Conservation (phyloP, 257 asterid species). For the Cinchona pubescens region DNA sequence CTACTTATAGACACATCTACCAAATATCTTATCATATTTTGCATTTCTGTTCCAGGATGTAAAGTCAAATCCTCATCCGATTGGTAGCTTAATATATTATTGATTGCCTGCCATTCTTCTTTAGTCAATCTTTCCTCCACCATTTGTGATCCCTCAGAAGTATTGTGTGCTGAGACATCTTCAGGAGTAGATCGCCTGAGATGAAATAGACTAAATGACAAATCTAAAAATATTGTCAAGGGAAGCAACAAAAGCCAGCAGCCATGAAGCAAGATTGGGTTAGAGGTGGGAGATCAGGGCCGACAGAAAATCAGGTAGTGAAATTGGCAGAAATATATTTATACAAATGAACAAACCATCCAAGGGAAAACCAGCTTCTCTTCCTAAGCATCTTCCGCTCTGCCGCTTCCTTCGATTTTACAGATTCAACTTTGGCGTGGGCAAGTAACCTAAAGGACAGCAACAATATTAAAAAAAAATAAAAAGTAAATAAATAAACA, state of each 20-base stretch:
- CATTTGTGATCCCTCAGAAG: slow-evolving; percentile 53
- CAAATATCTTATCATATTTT: slow-evolving; percentile 74
- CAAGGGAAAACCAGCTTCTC: slow-evolving; percentile 83
- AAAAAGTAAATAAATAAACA: too few species aligned
- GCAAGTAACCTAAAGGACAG: slow-evolving; percentile 79
- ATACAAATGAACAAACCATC: slow-evolving; percentile 55
- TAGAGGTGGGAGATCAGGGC: background rate
- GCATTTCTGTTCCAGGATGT: slow-evolving; percentile 66
- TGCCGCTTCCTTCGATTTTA: slow-evolving; percentile 95
- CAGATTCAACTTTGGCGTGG: slow-evolving; percentile 92
- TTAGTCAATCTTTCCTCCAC: slow-evolving; percentile 80
- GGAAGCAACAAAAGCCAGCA: slow-evolving; percentile 7
- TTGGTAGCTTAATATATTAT: slow-evolving; percentile 85
- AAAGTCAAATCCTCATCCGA: slow-evolving; percentile 76
- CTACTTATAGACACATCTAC: slow-evolving; percentile 71
- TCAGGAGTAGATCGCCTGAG: slow-evolving; percentile 67
- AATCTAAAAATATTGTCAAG: slow-evolving; percentile 1
- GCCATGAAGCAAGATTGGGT: too few species aligned
- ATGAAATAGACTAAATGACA: slow-evolving; percentile 16
- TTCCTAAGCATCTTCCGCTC: slow-evolving; percentile 68
- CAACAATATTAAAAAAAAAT: slow-evolving; percentile 5
- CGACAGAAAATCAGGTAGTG: background rate
- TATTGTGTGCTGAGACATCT: slow-evolving; percentile 49
- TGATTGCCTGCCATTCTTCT: slow-evolving; percentile 98
- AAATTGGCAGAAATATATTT: slow-evolving; percentile 6